Evolutionary conservation across 1,284 basidiomycete genomes (phyloP).

Genomic region (Phellopilus nigrolimitatus): DNA sequence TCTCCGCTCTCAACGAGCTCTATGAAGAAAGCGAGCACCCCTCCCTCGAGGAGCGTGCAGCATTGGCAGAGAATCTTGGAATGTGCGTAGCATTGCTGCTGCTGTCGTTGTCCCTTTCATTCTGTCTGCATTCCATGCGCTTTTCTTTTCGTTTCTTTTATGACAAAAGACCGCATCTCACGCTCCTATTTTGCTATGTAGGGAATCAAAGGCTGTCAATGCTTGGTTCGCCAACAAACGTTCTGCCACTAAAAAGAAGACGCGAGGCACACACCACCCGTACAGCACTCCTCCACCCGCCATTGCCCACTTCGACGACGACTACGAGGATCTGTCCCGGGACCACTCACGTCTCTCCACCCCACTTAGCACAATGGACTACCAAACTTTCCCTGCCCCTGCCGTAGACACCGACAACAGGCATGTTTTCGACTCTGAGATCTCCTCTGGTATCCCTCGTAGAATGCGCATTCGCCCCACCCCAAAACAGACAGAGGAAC

Average conservation of each 20-base stretch:
- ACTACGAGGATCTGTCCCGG: constrained; percentile 32
- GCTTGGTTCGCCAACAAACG: constrained; percentile 84
- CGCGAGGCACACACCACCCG: constrained; percentile 31
- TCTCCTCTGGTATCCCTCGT: constrained; percentile 44
- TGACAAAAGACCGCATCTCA: background rate
- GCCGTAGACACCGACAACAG: constrained; percentile 42
- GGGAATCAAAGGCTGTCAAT: constrained; percentile 78
- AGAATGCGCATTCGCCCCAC: constrained; percentile 60
- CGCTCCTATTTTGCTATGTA: constrained; percentile 28
- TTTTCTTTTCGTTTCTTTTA: constrained; percentile 17
- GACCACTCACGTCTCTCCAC: constrained; percentile 17
- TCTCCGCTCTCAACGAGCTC: constrained; percentile 68
- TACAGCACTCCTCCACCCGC: constrained; percentile 29
- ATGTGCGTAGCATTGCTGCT: constrained; percentile 50
- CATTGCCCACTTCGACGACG: constrained; percentile 38
- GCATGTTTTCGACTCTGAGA: constrained; percentile 36
- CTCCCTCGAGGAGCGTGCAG: constrained; percentile 57
- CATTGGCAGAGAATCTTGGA: constrained; percentile 62
- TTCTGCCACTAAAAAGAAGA: constrained; percentile 73
- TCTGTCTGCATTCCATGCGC: constrained; percentile 12
- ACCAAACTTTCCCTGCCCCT: constrained; percentile 30
- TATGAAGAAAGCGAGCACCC: constrained; percentile 74
- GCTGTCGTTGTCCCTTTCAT: constrained; percentile 22
- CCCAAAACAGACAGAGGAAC: constrained; percentile 58
- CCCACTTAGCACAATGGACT: constrained; percentile 18